Base-by-base conservation (phyloP, 2,329 filamentous ascomycete species). In the Aureobasidium sp. region DNA sequence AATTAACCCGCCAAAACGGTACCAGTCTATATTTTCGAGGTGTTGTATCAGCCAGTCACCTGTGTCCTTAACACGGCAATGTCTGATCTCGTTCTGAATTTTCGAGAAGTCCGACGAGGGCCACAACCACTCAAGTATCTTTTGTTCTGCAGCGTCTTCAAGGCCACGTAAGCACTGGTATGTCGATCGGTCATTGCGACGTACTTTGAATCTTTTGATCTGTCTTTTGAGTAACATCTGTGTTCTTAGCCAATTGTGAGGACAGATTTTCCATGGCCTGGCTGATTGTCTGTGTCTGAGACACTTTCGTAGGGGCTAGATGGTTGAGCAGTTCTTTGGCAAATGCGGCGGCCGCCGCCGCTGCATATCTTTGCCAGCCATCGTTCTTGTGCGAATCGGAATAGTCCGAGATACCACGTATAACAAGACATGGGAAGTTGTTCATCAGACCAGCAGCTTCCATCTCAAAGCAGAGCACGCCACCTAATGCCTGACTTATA, bases 371-470 rank as follows among this genome's bases (percentile, higher is more conserved):
- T 37, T 68, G 66, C 67, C 68, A 69, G 4, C 21, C n/a, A 8
- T 68, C 61, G 57, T 64, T 63, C 60, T 68, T 69, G 61, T 69
- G 67, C 21, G 64, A 65, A 47, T 69, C 68, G 3, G 68, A 61
- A 29, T 68, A 68, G 58, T 68, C 67, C 21, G 61, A 69, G 14
- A 68, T 65, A 4, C 68, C 67, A 1, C 67, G 62, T 21, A 69
- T 64, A 13, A 69, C 64, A 3, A 69, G 34, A 64, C 62, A 72
- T 16, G 62, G 63, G 25, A 64, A 64, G n/a, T 53, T 62, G 55
- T 68, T 55, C 61, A 67, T 67, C 25, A 68, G 30, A 5, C 65
- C 66, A 8, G 68, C 68, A 9, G 68, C 66, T 27, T 69, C 67
- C 67, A 67, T 68, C 61, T 70, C 67, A 50, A 69, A 67, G 67